Base-by-base conservation (phyloP, 2,329 filamentous ascomycete genomes). In the Periconia sp. region DNA sequence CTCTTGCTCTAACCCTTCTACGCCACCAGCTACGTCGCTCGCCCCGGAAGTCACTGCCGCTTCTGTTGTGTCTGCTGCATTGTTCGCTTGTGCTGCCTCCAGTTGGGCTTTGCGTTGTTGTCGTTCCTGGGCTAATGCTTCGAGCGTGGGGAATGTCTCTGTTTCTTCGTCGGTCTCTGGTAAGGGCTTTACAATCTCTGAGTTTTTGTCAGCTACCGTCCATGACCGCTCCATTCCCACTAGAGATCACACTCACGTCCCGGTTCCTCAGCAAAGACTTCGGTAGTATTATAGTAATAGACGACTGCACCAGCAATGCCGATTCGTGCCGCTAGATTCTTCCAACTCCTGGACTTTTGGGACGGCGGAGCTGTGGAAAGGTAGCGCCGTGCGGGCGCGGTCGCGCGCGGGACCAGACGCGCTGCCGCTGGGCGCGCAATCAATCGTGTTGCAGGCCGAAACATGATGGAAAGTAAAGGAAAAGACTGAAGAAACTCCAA, bases 231-330 rank as follows among this genome's bases (percentile, higher is more conserved):
- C 17, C 17, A 45, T 20, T 37, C 19, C 11, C 3, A 40, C n/a
- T n/a, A n/a, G n/a, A n/a, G 11, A 11, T 19, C 31, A 49, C 47
- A 53, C 88, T 62, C 82, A 96, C 92, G 82, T 63, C 83, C 76
- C 35, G 86, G 84, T 74, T 95, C 88, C 66, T 97, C 91, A 15
- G 92, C 90, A 74, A 97, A 97, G 19, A 91, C 81, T 50, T 86
- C 84, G 68, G 88, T 93, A 8, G 92, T 97, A 79, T 92, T 96
- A 76, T 97, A 99, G 76, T 90, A 97, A 78, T 97, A 99, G 47
- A 97, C 78, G 44, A 88, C 86, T 18, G 83, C 91, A 54, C 80
- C 81, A 0, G 91, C 92, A 52, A 94, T 71, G 60, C 86, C 90
- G 84, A 91, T 88, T 78, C 93, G 84, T 65, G 84, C 72, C 3